Evolutionary conservation across 2,329 filamentous ascomycete genomes (phyloP), one percentile per base, ranked within the genome.

Genomic region (Elsinoe ampelina): DNA sequence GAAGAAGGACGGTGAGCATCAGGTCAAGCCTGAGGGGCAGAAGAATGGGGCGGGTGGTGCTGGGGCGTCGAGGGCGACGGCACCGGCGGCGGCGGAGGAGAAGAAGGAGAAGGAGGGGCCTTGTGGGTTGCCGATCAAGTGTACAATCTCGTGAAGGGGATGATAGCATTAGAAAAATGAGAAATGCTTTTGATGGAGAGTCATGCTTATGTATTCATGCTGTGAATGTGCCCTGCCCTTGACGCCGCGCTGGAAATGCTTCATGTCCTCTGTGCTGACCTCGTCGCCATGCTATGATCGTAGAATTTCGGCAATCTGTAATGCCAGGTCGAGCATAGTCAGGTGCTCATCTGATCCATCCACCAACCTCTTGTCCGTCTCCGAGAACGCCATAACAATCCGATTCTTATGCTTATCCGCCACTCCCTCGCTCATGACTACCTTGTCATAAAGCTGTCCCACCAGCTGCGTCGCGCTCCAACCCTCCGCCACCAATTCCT

Each of bases 341-440:
- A 98, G 75, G 69, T 98, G 92, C 73, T 98, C 93, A 67, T 98
- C 93, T 2, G 91, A 87, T 7, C 93, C 93, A 70, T 99, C 95
- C 5, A 95, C 86, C 47, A 98, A 73, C 62, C 93, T 81, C 77
- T 97, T 97, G 68, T 99, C 93, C 26, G 92, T 80, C 70, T 97
- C 91, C 0, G 91, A 96, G 68, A 98, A 98, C 2, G 92, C 78
- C 60, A 88, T 78, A 48, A 92, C 85, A 58, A 98, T 92, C 69
- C 85, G 85, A 68, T 92, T 95, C 75, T 98, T 98, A 67, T 95
- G 87, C 11, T 82, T 72, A 66, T 96, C 89, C 0, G 83, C 82
- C 20, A 96, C 85, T 6, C 84, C 79, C 66, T 95, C 89, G 67
- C 82, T 88, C 17, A 70, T 58, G 26, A 95, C 80, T 36, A 97